These are phyloP conservation scores for Amaranthus tricolor DNA, from an alignment of 179 eudicot species.

Conservation along the genomic window DNA sequence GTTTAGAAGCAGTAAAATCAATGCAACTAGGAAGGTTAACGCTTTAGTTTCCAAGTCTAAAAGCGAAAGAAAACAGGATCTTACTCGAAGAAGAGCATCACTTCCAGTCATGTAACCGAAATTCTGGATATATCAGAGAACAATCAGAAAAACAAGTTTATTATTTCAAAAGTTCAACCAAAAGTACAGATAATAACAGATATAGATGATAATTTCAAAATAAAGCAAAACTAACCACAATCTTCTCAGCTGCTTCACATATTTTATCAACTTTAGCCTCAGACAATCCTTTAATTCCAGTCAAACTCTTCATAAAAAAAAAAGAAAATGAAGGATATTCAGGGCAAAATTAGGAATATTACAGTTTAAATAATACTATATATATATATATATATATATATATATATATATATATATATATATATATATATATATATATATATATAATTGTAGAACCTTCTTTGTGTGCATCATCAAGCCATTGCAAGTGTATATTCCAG, in stretches of 20 bases:
- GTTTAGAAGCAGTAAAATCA: background rate
- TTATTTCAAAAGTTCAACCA: background rate
- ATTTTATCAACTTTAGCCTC: constrained; percentile 98
- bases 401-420: too few species aligned
- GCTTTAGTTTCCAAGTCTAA: background rate
- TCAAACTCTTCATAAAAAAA: constrained; percentile 47
- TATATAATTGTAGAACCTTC: constrained; percentile 48
- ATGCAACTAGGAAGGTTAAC: background rate
- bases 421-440: too few species aligned
- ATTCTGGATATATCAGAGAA: constrained; percentile 44
- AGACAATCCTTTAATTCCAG: constrained; percentile 94
- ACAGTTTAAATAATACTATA: background rate
- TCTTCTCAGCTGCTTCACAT: constrained; percentile 96
- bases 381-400: too few species aligned
- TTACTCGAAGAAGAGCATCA: constrained; percentile 86
- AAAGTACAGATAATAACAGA: background rate
- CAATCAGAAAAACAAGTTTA: background rate
- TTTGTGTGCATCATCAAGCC: constrained; percentile 99
- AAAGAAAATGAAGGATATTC: background rate
- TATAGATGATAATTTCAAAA: background rate
- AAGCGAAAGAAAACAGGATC: constrained; percentile 22
- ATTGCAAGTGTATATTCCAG: constrained; percentile 94
- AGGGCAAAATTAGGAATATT: background rate
- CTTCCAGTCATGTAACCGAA: constrained; percentile 97
- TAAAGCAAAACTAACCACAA: constrained; percentile 51